Evolutionary conservation across 1,139 yeast genomes (phyloP).

Genomic region (Pneumocystis wakefieldiae): DNA sequence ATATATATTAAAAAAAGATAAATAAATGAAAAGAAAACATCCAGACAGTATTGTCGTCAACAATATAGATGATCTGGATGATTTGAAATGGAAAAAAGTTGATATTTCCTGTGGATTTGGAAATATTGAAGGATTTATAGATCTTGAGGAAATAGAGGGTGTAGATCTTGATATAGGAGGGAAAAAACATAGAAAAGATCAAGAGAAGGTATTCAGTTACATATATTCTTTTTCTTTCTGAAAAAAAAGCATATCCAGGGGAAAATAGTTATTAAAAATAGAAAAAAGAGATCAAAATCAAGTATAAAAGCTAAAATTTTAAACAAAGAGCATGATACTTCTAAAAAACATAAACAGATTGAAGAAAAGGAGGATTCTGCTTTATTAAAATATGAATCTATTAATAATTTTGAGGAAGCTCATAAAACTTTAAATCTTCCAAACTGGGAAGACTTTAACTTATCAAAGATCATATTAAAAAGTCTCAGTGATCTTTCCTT

Average conservation of each 20-base stretch:
- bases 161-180: constrained; percentile 50
- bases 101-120: constrained; percentile 71
- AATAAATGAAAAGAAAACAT: neutral
- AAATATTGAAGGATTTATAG: constrained; percentile 81
- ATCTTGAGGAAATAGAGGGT: constrained; percentile 86
- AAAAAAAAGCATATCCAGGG: constrained; percentile 14
- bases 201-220: constrained; percentile 17
- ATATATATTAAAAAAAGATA: neutral
- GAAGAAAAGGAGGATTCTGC: constrained; percentile 3
- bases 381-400: constrained; percentile 7
- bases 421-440: constrained; percentile 35
- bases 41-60: neutral
- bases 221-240: constrained; percentile 26
- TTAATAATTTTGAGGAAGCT: constrained; percentile 25
- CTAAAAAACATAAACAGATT: constrained; percentile 4
- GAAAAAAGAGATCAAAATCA: constrained; percentile 9
- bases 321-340: constrained; percentile 6
- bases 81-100: constrained; percentile 58
- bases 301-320: neutral
- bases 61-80: constrained; percentile 12
- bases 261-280: constrained; percentile 13
- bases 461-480: constrained; percentile 41
- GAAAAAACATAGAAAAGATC: constrained; percentile 3
- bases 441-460: constrained; percentile 36
- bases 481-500: constrained; percentile 51